Evolutionary conservation across 257 asterid genomes (phyloP), one percentile per base, ranked within the genome.

Genomic region (Capsicum pubescens): DNA sequence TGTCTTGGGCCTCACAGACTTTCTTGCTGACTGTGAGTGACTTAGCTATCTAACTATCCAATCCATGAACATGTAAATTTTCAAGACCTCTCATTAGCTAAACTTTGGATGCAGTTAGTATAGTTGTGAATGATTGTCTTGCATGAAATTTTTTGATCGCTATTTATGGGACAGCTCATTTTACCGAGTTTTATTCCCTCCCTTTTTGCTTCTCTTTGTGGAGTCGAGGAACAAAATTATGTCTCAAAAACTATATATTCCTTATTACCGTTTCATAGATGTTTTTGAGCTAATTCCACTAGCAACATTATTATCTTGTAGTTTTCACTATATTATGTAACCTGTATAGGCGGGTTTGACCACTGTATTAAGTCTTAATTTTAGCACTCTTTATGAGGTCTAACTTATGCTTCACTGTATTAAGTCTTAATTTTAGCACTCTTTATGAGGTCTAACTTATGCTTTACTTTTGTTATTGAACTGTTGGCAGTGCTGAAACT

Each of bases 1-100:
- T n/a, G 91, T 94, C 81, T 90, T 95, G 58, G 98, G 98, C 83
- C 98, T 95, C 59, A 68, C 91, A 3, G 97, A 94, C 91, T 95
- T 95, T 84, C 93, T 95, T 68, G 93, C 95, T 56, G 98, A 94
- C 90, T 86, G 98, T 95, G 91, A 92, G 97, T 88, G n/a, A 3
- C 32, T 82, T 56, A 3, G 82, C 17, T 59, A 56, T 81, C 19
- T 69, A 46, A 61, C 46, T 4, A 15, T 26, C n/a, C 1, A 46
- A 7, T 58, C 11, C 60, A 21, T 60, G 56, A 6, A 11, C 39
- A 36, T 59, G 42, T 81, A 12, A 48, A 19, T 21, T 59, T 19
- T 81, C 26, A 5, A 56, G 50, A 9, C 35, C 15, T 32, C 19
- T 50, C 39, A 21, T 48, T 46, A 1, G 59, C n/a, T 7, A n/a